Evolutionary conservation across 352 stramenopile species (phyloP), one percentile per base, ranked within the genome.

Genomic region (Phytophthora hybrid): DNA sequence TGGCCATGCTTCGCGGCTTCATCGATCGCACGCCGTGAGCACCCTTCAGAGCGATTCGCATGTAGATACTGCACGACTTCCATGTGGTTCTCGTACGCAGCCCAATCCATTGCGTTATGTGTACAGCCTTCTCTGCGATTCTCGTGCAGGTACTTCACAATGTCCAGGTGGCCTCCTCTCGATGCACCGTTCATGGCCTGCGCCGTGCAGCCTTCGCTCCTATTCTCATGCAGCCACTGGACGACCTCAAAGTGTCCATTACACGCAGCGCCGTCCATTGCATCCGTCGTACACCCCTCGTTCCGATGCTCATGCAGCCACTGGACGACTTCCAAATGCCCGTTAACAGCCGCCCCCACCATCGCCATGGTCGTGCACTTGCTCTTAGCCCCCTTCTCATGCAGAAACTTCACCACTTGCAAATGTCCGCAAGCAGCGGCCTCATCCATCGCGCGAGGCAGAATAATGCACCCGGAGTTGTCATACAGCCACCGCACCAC

Each of bases 71-170:
- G 51, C 6, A 80, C 68, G 7, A 72, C 59, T 1, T 76, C 52
- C 2, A 80, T 19, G 32, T 80, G 68, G 8, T 73, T 68, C 29
- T 75, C 31, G 2, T 23, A 19, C 0, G 75, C 78, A 31, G 78
- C 75, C 55, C 59, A 63, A 59, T 82, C 69, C 72, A 84, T 76
- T 2, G 78, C 78, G 7, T 69, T 61, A n/a, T 71, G 44, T 4
- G 75, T 82, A 59, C 67, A 76, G 1, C 77, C 77, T 62, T 80
- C 75, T 14, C 4, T 55, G 1, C 78, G 78, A 10, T 84, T 34
- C 13, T 59, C 19, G 46, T 84, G 69, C 4, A 84, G 58, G 18
- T 78, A 82, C 21, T 57, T 56, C 37, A 82, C 67, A 46, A 80
- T 53, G 2, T 39, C 0, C 11, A 78, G 52, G 21, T 77, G 58